Conservation (phyloP, 2,329 filamentous ascomycete species). For the Capronia americana region DNA sequence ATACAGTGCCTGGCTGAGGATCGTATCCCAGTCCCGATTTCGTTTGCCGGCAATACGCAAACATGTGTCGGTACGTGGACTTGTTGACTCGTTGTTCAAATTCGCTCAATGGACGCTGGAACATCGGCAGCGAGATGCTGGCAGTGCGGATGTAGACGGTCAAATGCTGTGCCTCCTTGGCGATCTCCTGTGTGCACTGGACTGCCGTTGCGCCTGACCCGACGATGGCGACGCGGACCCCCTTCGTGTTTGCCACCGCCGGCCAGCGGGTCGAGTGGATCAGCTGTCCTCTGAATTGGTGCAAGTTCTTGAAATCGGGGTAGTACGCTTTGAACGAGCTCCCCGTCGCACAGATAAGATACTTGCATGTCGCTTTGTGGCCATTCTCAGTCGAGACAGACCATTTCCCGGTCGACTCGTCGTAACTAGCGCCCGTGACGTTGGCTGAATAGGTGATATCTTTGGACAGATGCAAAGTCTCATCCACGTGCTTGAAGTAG, state of each 20-base stretch:
- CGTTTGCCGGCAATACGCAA: constrained; percentile 47
- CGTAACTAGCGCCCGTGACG: constrained; percentile 50
- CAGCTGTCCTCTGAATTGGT: constrained; percentile 63
- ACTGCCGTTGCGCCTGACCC: constrained; percentile 65
- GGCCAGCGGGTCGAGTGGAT: constrained; percentile 68
- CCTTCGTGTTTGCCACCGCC: constrained; percentile 49
- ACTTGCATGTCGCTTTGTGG: no score
- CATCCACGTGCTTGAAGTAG: constrained; percentile 57
- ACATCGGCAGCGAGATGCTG: constrained; percentile 20
- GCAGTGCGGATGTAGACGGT: constrained; percentile 39
- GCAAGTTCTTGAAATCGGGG: constrained; percentile 60
- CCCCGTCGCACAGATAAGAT: no score
- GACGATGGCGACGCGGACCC: constrained; percentile 63
- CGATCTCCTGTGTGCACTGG: constrained; percentile 43
- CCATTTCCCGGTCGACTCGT: constrained; percentile 41
- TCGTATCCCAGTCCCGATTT: constrained; percentile 67
- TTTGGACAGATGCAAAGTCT: constrained; percentile 51
- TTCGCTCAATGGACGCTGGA: constrained; percentile 66
- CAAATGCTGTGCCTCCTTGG: constrained; percentile 28
- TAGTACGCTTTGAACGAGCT: no score
- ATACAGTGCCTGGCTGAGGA: constrained; percentile 53
- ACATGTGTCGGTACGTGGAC: constrained; percentile 23
- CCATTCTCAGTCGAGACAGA: constrained; percentile 42
- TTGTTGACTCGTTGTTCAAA: constrained; percentile 3
- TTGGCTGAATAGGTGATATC: constrained; percentile 53